These are phyloP conservation scores for Dipsacomyces acuminosporus DNA, from an alignment of 371 early-diverging fungal genomes.

Conservation along the genomic window DNA sequence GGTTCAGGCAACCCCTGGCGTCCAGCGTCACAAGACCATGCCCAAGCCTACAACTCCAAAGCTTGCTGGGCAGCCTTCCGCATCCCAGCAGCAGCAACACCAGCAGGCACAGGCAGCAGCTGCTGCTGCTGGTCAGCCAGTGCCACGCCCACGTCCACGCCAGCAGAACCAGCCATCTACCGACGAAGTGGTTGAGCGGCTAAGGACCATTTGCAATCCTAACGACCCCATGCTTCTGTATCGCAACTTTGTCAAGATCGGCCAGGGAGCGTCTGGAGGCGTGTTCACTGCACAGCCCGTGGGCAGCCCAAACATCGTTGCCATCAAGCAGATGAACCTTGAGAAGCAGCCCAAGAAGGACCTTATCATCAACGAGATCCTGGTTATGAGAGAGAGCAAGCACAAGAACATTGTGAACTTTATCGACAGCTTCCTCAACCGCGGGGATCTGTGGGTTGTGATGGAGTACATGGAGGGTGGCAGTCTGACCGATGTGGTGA, in stretches of 20 bases:
- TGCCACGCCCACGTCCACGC: slow-evolving; percentile 42
- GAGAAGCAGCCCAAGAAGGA: slow-evolving; percentile 95
- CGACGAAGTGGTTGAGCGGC: slow-evolving; percentile 76
- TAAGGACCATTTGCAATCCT: slow-evolving; percentile 82
- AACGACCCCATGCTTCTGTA: slow-evolving; percentile 80
- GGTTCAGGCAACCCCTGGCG: slow-evolving; percentile 8
- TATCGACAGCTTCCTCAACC: slow-evolving; percentile 85
- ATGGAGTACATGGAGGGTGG: slow-evolving; percentile 99
- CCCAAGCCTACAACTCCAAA: slow-evolving; percentile 14
- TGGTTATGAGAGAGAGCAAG: slow-evolving; percentile 85
- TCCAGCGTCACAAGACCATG: slow-evolving; percentile 45
- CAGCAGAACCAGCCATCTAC: slow-evolving; percentile 47
- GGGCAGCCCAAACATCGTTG: slow-evolving; percentile 65
- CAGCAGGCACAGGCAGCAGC: slow-evolving; percentile 10
- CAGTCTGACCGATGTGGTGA: slow-evolving; percentile 86
- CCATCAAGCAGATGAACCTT: slow-evolving; percentile 95
- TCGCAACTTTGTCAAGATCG: slow-evolving; percentile 83
- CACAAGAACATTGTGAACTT: slow-evolving; percentile 96
- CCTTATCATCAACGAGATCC: slow-evolving; percentile 92
- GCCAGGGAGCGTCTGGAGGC: slow-evolving; percentile 95
- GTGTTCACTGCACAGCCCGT: slow-evolving; percentile 83
- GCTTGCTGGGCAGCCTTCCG: neutral
- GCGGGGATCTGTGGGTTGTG: slow-evolving; percentile 88
- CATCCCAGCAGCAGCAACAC: slow-evolving; percentile 14
- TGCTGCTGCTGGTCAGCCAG: slow-evolving; percentile 15